Conservation (phyloP, 73 alveolate genomes). For the Uronychia binucleata region DNA sequence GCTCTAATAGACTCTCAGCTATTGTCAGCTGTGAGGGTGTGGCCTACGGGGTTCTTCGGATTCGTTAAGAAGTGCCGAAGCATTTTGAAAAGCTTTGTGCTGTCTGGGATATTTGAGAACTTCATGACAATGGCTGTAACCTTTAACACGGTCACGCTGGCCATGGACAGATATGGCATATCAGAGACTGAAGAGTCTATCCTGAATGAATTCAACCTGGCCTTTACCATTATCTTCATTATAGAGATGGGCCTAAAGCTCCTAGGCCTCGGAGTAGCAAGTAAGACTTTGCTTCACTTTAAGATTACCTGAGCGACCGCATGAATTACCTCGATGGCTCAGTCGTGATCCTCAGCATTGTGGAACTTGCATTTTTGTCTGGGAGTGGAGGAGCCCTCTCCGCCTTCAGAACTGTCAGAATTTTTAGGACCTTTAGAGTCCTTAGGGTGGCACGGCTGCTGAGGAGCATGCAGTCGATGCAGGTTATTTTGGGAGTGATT, state of each 20-base stretch:
- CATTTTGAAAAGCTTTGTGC: slow-evolving; percentile 7
- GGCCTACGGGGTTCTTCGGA: slow-evolving; percentile 43
- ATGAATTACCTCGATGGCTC: slow-evolving; percentile 95
- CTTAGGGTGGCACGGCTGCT: slow-evolving; percentile 91
- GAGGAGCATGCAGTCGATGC: slow-evolving; percentile 89
- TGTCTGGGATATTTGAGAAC: slow-evolving; percentile 38
- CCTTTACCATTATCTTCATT: slow-evolving; percentile 88
- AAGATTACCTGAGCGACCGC: slow-evolving; percentile 82
- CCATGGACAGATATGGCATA: slow-evolving; percentile 86
- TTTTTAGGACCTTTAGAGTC: slow-evolving; percentile 95
- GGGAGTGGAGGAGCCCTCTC: slow-evolving; percentile 77
- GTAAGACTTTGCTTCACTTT: slow-evolving; percentile 9
- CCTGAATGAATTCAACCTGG: slow-evolving; percentile 70
- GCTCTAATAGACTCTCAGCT: slow-evolving; percentile 15
- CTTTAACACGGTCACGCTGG: slow-evolving; percentile 86
- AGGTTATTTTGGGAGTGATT: slow-evolving; percentile 83
- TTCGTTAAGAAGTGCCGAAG: slow-evolving; percentile 12
- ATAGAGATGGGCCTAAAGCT: slow-evolving; percentile 92
- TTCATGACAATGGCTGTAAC: slow-evolving; percentile 77
- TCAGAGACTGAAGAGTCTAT: slow-evolving; percentile 56
- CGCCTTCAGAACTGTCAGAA: slow-evolving; percentile 92
- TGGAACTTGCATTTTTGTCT: slow-evolving; percentile 86
- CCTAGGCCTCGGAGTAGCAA: slow-evolving; percentile 90
- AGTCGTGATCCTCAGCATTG: slow-evolving; percentile 84
- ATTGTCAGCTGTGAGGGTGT: slow-evolving; percentile 24